Evolutionary conservation across 768 basidiomycete genomes (phyloP), one percentile per base, ranked within the genome.

Genomic region (Crepidotus variabilis): DNA sequence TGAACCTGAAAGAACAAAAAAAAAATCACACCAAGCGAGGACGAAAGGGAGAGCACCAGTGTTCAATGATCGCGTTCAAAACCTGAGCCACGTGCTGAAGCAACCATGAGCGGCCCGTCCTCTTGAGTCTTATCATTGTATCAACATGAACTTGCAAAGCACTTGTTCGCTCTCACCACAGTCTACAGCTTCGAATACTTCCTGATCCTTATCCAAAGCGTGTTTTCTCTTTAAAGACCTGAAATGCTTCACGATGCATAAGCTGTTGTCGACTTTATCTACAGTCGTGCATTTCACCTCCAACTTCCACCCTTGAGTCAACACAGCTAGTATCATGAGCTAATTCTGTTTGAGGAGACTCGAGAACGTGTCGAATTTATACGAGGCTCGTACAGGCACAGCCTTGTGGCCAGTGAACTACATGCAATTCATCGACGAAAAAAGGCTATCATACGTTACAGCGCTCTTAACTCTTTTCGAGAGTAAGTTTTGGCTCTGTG

Each of bases 341-440:
- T 74, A n/a, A 52, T 66, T 24, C 32, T 49, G 6, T 47, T 60
- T 52, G 36, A 47, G 10, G 24, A 50, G 23, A 69, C 71, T 61
- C 71, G 72, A 62, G 74, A 80, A 34, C 69, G 77, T 23, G 55
- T 79, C 47, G 79, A 81, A 61, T 80, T 78, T 61, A 59, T 80
- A 11, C 79, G 79, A 4, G 79, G 80, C 54, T 73, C 76, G 24
- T 65, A 77, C 52, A 78, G 80, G 69, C 71, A 76, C 57, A 71
- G 75, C 55, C 65, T 70, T 28, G 65, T 80, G 16, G 73, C 75
- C 10, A 67, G 72, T 45, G 69, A 70, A 54, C 69, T 81, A 1
- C 75, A 72, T 55, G 63, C 63, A 16, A 58, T 66, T 48, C 65
- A 66, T 54, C 70, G 22, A 70, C 14, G 71, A 63, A 52, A 54